A percentile compares a stretch with the other conserved stretches of the same genome.
Evolutionary conservation across 2,329 filamentous ascomycete genomes (phyloP).

Genomic region (Neofusicoccum laricinum): DNA sequence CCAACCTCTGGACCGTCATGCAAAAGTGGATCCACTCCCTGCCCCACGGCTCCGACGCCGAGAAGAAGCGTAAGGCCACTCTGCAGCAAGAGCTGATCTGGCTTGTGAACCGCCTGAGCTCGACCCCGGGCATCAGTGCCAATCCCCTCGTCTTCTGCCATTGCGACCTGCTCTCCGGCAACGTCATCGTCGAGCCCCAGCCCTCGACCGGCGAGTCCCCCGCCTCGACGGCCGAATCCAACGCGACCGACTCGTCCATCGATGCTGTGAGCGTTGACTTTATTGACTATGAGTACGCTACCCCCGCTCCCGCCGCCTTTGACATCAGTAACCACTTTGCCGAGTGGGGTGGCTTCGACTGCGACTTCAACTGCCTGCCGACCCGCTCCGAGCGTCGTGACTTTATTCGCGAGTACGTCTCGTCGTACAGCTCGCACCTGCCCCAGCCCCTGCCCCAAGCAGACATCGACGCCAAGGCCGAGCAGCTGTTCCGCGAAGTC

Average conservation of each 20-base stretch:
- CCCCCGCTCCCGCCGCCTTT: constrained; percentile 89
- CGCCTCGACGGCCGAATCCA: constrained; percentile 23
- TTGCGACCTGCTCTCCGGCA: constrained; percentile 93
- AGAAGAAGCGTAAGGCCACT: constrained; percentile 63
- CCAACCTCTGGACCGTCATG: constrained; percentile 92
- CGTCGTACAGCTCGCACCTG: constrained; percentile 58
- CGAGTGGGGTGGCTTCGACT: constrained; percentile 97
- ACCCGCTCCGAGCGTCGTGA: constrained; percentile 71
- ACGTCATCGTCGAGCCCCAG: constrained; percentile 78
- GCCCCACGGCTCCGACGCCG: constrained; percentile 67
- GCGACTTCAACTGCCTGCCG: constrained; percentile 81
- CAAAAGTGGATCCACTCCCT: constrained; percentile 92
- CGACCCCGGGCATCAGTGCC: constrained; percentile 65
- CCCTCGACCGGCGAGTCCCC: constrained; percentile 31
- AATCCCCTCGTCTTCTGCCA: constrained; percentile 88
- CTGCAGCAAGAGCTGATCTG: constrained; percentile 73
- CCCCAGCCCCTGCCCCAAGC: constrained; percentile 19
- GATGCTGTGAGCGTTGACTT: constrained; percentile 61
- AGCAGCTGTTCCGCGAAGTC: constrained; percentile 73
- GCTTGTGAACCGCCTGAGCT: constrained; percentile 68
- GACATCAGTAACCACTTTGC: constrained; percentile 98
- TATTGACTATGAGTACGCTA: constrained; percentile 98
- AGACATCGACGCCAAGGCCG: constrained; percentile 27
- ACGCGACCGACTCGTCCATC: constrained; percentile 17
- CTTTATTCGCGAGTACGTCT: constrained; percentile 82